A percentile compares a stretch with the other conserved stretches of the same genome.
Conservation (phyloP, 495 filamentous ascomycete genomes). For the Penicillium ochrochloron region DNA sequence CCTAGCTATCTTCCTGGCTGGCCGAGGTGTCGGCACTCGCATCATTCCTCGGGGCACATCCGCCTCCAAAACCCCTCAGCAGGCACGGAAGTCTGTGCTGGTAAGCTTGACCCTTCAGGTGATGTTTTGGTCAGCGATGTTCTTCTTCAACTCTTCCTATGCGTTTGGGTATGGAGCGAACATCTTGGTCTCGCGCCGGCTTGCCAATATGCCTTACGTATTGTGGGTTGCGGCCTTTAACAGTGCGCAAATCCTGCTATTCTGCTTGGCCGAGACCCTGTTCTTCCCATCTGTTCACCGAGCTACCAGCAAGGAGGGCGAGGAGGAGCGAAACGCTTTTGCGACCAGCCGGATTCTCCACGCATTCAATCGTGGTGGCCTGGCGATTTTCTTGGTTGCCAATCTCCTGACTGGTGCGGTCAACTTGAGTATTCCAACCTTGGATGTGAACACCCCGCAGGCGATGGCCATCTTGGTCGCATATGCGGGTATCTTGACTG, state of each 20-base stretch:
- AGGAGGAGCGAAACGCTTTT: slow-evolving; percentile 63
- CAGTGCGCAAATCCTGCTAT: slow-evolving; percentile 73
- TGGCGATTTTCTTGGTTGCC: slow-evolving; percentile 84
- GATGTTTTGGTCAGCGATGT: slow-evolving; percentile 68
- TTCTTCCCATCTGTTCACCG: slow-evolving; percentile 76
- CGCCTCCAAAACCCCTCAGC: slow-evolving; percentile 40
- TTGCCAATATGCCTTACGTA: slow-evolving; percentile 93
- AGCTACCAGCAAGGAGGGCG: slow-evolving; percentile 45
- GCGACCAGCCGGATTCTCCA: slow-evolving; percentile 78
- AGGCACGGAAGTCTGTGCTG: slow-evolving; percentile 58
- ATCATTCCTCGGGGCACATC: slow-evolving; percentile 67
- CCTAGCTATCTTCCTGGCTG: slow-evolving; percentile 90
- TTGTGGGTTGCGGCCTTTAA: slow-evolving; percentile 93
- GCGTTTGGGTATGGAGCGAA: slow-evolving; percentile 65
- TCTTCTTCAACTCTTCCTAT: slow-evolving; percentile 66
- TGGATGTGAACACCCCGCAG: slow-evolving; percentile 62
- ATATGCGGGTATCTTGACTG: slow-evolving; percentile 71
- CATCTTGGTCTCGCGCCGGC: slow-evolving; percentile 78
- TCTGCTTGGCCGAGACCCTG: slow-evolving; percentile 73
- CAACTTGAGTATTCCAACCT: slow-evolving; percentile 82
- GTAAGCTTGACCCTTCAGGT: slow-evolving; percentile 63
- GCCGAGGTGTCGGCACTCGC: slow-evolving; percentile 78
- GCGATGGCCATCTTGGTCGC: slow-evolving; percentile 75
- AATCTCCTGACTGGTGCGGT: slow-evolving; percentile 89
- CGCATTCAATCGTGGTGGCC: slow-evolving; percentile 86